Base-by-base conservation (phyloP, 2,329 filamentous ascomycete genomes). In the Fusarium xylarioides region DNA sequence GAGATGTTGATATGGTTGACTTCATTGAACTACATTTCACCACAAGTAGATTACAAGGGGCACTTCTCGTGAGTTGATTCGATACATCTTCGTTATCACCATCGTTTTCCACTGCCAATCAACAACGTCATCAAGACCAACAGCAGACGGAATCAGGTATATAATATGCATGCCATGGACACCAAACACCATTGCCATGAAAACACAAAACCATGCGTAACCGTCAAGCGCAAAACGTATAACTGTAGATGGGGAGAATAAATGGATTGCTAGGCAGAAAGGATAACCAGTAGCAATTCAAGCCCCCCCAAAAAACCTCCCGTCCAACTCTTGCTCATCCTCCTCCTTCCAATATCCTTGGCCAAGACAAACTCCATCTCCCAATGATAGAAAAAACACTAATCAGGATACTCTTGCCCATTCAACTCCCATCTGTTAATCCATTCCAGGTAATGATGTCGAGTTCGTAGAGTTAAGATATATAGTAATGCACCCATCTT, bases 111-210 rank as follows among this genome's bases (percentile, higher is more conserved):
- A 15, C n/a, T 44, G 53, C 43, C n/a, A 46, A 50, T 21, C 21
- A 47, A 47, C 49, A 54, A 32, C 53, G 50, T 52, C 43, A 50
- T 76, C 59, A 74, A 65, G 43, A 57, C 65, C 67, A 70, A 67
- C 46, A 59, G 26, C 44, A 54, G 55, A 59, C 47, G 66, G 64
- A 63, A 75, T 73, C 76, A 81, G 75, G 77, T 77, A 79, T 80
- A 79, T 78, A 77, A 74, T 72, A 77, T 79, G 76, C 74, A 77
- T 79, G 76, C 74, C 71, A 75, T 73, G 72, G 75, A 78, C 70
- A 80, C 77, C 75, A 73, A 78, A 80, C 80, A 75, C 80, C 80
- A 66, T 75, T 81, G 79, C 80, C 76, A 80, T 81, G 77, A 80
- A 73, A 78, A 68, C 76, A 76, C 68, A 75, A 66, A 73, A 71